These are phyloP conservation scores for Euclidium syriacum DNA, from an alignment of 345 rosid genomes.

Conservation along the genomic window DNA sequence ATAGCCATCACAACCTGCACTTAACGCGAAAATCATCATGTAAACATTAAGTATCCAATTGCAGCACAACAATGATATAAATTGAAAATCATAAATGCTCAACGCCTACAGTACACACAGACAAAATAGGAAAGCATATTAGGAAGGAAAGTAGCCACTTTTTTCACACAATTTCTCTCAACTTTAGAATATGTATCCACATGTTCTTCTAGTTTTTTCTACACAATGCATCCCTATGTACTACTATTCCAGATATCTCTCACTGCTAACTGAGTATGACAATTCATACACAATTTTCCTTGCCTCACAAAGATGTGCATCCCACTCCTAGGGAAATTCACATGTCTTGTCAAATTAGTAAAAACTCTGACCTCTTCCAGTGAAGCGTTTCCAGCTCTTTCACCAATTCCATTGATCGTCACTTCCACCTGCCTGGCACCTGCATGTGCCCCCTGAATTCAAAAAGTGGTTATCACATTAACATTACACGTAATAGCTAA, in stretches of 20 bases:
- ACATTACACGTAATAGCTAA: conserved; percentile 2
- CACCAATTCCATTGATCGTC: conserved; percentile 96
- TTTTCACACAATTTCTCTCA: not conserved
- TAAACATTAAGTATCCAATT: not conserved
- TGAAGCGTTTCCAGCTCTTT: conserved; percentile 98
- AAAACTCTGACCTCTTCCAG: conserved; percentile 72
- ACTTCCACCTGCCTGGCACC: conserved; percentile 98
- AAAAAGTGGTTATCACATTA: conserved; percentile 12
- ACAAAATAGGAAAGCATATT: not conserved
- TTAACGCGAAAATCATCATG: not conserved
- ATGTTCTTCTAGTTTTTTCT: too few species aligned
- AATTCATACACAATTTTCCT: not conserved
- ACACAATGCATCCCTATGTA: not conserved
- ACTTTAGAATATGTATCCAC: not conserved
- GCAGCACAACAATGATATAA: not conserved
- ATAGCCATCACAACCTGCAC: conserved; percentile 86
- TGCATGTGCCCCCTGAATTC: conserved; percentile 71
- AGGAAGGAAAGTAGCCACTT: not conserved
- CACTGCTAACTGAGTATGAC: not conserved
- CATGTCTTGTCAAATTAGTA: not conserved
- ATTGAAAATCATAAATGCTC: not conserved
- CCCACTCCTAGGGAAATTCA: not conserved
- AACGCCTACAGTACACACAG: not conserved
- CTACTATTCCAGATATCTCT: not conserved
- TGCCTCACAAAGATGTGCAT: not conserved